Evolutionary conservation across 257 asterid species (phyloP).

Genomic region (Petunia axillaris): DNA sequence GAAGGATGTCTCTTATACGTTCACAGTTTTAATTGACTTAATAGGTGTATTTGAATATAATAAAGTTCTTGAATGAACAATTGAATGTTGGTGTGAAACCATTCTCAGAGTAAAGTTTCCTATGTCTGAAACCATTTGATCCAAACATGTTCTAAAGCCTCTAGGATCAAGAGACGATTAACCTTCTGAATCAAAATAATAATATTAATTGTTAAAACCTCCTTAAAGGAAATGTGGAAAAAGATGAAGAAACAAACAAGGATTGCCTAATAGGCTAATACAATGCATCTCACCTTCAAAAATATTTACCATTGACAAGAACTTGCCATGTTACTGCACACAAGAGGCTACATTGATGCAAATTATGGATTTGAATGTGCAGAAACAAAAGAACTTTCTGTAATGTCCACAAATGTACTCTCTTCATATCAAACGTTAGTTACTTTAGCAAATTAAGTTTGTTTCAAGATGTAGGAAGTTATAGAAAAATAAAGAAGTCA

Average conservation of each 20-base stretch:
- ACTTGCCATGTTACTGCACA: neutral
- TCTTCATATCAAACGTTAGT: neutral
- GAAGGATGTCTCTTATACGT: neutral
- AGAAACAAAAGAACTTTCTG: neutral
- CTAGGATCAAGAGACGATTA: neutral
- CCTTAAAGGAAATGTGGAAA: neutral
- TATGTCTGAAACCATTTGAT: neutral
- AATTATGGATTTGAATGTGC: neutral
- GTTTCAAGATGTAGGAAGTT: no score
- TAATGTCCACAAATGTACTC: neutral
- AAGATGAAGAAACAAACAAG: neutral
- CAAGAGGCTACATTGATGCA: neutral
- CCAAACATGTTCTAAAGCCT: neutral
- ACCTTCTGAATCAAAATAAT: neutral
- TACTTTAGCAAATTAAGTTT: no score
- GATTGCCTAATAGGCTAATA: neutral
- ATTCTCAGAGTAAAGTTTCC: neutral
- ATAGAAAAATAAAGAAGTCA: no score
- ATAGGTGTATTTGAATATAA: no score
- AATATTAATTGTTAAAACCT: neutral
- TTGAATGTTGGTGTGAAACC: neutral
- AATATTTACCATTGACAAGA: neutral
- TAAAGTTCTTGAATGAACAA: neutral
- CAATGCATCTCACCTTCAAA: neutral
- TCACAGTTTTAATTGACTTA: neutral